These are phyloP conservation scores for Heliamphora exappendiculata DNA, from an alignment of 148 eudicot species.

Conservation along the genomic window DNA sequence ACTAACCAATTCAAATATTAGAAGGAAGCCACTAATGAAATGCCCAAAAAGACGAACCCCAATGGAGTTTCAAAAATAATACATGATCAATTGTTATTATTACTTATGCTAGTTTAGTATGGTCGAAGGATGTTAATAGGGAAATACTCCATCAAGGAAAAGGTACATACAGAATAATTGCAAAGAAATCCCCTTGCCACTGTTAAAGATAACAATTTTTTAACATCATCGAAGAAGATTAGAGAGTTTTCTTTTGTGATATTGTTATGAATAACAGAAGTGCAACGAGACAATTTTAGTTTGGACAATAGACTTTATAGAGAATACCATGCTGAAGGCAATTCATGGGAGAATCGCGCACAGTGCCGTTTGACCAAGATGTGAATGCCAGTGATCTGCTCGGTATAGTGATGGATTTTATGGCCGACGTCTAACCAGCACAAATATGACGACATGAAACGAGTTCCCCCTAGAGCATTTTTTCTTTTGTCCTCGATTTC, in stretches of 20 bases:
- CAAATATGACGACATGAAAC: neutral
- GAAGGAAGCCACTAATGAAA: too few species aligned
- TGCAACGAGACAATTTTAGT: too few species aligned
- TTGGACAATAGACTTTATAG: too few species aligned
- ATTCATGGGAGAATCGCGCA: too few species aligned
- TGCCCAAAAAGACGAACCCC: neutral
- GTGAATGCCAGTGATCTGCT: slow-evolving; percentile 8
- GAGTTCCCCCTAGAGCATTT: neutral
- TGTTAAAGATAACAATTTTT: neutral
- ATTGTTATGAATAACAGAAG: neutral
- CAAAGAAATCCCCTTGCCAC: neutral
- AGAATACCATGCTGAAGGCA: too few species aligned
- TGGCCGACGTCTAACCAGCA: slow-evolving; percentile 6
- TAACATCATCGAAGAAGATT: neutral
- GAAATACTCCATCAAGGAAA: neutral
- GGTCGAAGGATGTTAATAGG: neutral
- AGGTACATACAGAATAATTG: neutral
- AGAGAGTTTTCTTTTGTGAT: neutral
- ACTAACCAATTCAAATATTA: neutral
- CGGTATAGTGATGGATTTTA: slow-evolving; percentile 8
- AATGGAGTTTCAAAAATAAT: neutral
- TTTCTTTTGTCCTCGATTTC: neutral
- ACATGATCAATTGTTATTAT: too few species aligned
- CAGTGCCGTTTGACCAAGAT: neutral
- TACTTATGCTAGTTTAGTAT: neutral